Base-by-base conservation (phyloP, 495 filamentous ascomycete genomes). In the Amniculicola lignicola region DNA sequence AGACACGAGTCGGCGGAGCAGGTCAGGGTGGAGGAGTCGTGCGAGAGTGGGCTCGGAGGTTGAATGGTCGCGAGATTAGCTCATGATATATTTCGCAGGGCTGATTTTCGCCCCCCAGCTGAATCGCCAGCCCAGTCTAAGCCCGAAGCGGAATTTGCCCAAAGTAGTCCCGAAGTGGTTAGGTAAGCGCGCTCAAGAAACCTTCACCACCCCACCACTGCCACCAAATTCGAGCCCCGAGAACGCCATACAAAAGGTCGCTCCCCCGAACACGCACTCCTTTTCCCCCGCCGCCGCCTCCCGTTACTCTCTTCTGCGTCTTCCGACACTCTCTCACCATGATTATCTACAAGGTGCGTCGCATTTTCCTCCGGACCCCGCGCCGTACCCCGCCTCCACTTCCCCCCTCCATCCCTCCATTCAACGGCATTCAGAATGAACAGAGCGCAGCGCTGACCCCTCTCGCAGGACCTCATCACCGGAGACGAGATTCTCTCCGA, bases 401-500 rank as follows among this genome's bases (percentile, higher is more conserved):
- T 9, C 53, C 31, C 31, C 46, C n/a, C 43, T 12, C 42, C 29
- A n/a, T 33, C 9, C 7, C 7, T 33, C 7, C 29, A 7, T 33
- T 7, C 29, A n/a, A 9, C 29, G 29, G n/a, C 29, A 33, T 33
- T 33, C 29, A 9, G 29, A 33, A 7, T 9, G 7, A 9, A 9
- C 29, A n/a, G n/a, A 7, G 29, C 29, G 29, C 29, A 19, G 9
- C 43, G 47, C 42, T 51, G 48, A 53, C 19, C n/a, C 12, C 1
- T 29, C 11, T 21, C 63, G 11, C 58, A 98, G 93, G 93, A 97
- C 75, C 75, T 90, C 59, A 73, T 96, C 72, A 86, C 83, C 73
- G 89, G 80, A 51, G 93, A 96, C 74, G 93, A 97, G 85, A 80
- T 97, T 72, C 81, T 96, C 82, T 90, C 93, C 65, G 94, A 97